phyloP scores from a whole-genome alignment of 2,329 filamentous ascomycete genomes.

The Pseudogymnoascus sp. region DNA sequence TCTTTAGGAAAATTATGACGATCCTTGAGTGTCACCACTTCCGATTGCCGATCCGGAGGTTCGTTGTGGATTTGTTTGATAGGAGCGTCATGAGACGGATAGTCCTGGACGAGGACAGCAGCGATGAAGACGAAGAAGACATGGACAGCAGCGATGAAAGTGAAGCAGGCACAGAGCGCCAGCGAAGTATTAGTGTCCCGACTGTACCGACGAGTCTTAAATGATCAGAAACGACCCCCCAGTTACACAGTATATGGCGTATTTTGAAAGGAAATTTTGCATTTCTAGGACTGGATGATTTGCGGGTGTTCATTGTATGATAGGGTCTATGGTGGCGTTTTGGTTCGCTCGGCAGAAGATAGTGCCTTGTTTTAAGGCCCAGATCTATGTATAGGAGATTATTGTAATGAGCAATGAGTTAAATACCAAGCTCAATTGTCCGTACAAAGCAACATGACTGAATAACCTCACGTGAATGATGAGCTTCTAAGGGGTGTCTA shows the following conservation, averaged over 20 bases:
- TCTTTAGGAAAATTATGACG: slow-evolving; percentile 80
- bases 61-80: slow-evolving; percentile 91
- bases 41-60: slow-evolving; percentile 74
- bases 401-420: slow-evolving; percentile 6
- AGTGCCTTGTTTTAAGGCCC: neutral
- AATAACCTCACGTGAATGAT: neutral
- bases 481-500: neutral
- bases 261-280: slow-evolving; percentile 5
- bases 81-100: slow-evolving; percentile 78
- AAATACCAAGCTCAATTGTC: neutral
- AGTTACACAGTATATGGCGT: slow-evolving; percentile 8
- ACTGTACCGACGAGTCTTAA: neutral
- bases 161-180: slow-evolving; percentile 42
- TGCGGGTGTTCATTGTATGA: slow-evolving; percentile 5
- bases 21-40: slow-evolving; percentile 87
- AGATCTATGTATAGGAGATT: neutral
- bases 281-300: slow-evolving; percentile 3
- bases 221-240: slow-evolving; percentile 5
- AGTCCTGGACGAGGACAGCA: slow-evolving; percentile 59
- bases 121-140: slow-evolving; percentile 26
- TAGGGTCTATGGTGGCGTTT: neutral
- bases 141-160: slow-evolving; percentile 37
- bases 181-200: slow-evolving; percentile 42
- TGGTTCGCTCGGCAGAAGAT: neutral
- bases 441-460: neutral